These are phyloP conservation scores for Erysimum cheiri DNA, from an alignment of 441 rosid genomes.

Conservation along the genomic window DNA sequence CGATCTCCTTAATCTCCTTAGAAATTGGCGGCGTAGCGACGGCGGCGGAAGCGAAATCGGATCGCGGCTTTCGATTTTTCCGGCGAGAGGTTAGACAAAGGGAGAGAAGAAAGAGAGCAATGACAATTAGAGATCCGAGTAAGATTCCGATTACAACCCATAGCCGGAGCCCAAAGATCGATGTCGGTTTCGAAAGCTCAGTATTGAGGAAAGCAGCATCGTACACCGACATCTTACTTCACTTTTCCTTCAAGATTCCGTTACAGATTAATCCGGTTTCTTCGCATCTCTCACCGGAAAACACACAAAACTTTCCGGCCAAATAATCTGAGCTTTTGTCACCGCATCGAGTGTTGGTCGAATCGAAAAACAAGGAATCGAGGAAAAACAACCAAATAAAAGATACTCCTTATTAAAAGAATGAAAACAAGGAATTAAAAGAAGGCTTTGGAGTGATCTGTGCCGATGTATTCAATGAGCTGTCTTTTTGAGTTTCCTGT, in stretches of 20 bases:
- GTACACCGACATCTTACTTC: conserved; percentile 61
- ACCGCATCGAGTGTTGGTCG: conserved; percentile 27
- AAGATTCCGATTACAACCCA: conserved; percentile 97
- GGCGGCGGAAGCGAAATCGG: conserved; percentile 34
- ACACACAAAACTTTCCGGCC: conserved; percentile 15
- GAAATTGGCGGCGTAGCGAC: conserved; percentile 67
- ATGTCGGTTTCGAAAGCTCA: conserved; percentile 85
- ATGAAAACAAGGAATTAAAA: background rate
- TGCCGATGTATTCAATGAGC: conserved; percentile 45
- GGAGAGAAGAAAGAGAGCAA: conserved; percentile 82
- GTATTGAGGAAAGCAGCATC: conserved; percentile 77
- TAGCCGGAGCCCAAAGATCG: conserved; percentile 85
- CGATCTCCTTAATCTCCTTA: conserved; percentile 86
- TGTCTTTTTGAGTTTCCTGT: conserved; percentile 51
- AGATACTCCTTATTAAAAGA: background rate
- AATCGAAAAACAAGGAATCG: conserved; percentile 19
- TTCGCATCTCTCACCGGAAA: conserved; percentile 36
- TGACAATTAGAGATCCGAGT: conserved; percentile 77
- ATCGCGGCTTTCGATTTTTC: conserved; percentile 46
- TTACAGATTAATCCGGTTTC: background rate
- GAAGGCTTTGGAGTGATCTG: conserved; percentile 33
- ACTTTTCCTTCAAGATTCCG: background rate
- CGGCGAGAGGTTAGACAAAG: conserved; percentile 90
- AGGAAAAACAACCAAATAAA: background rate
- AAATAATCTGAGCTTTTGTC: background rate